phyloP scores from a whole-genome alignment of 306 rosid species.

The Ceratonia siliqua region DNA sequence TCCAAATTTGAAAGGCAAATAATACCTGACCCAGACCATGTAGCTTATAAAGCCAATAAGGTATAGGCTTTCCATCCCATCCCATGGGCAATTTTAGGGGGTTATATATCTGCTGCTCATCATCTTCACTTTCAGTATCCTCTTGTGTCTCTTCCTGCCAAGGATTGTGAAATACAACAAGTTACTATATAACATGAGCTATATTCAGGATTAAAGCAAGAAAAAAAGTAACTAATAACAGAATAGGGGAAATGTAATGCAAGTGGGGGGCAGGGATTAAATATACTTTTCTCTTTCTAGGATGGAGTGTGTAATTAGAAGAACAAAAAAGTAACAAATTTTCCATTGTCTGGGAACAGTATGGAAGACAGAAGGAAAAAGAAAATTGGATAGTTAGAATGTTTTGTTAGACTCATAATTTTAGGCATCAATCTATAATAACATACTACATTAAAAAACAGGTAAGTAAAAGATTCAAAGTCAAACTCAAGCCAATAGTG shows the following conservation, averaged over 20 bases:
- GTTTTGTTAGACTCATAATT: background rate
- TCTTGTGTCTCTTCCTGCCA: slow-evolving; percentile 91
- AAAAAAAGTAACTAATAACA: slow-evolving; percentile 15
- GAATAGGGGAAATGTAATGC: background rate
- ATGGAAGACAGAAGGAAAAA: background rate
- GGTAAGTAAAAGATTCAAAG: background rate
- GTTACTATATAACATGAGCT: background rate
- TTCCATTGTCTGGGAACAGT: background rate
- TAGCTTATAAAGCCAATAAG: slow-evolving; percentile 96
- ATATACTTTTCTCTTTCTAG: background rate
- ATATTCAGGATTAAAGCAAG: background rate
- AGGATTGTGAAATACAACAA: slow-evolving; percentile 16
- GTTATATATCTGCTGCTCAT: slow-evolving; percentile 95
- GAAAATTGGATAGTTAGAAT: background rate
- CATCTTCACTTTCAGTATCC: slow-evolving; percentile 92
- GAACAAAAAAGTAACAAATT: background rate
- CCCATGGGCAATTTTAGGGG: slow-evolving; percentile 99
- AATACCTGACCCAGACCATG: slow-evolving; percentile 99
- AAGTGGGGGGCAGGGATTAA: background rate
- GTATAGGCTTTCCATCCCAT: slow-evolving; percentile 99
- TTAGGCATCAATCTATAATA: too few species aligned
- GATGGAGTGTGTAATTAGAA: background rate
- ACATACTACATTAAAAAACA: background rate
- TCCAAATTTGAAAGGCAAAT: slow-evolving; percentile 26
- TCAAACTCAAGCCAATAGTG: background rate